Evolutionary conservation across 495 filamentous ascomycete species (phyloP).

Genomic region (Barbatosphaeria neglecta): DNA sequence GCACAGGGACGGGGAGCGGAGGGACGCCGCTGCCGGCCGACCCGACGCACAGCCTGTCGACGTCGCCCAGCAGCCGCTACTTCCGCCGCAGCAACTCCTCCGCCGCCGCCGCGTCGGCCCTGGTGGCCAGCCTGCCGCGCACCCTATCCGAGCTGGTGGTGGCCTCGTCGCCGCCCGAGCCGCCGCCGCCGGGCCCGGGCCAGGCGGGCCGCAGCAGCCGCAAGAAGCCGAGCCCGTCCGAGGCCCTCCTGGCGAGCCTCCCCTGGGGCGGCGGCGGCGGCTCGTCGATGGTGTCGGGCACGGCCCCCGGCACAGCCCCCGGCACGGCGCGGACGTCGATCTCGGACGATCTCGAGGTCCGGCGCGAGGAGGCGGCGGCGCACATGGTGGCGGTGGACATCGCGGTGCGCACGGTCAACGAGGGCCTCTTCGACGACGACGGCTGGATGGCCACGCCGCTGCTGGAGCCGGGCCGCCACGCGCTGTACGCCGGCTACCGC

Average conservation of each 20-base stretch:
- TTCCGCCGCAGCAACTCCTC: slow-evolving; percentile 44
- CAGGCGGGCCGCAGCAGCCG: too few species aligned
- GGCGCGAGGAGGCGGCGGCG: slow-evolving; percentile 27
- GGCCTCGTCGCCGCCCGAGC: slow-evolving; percentile 60
- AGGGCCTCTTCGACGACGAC: slow-evolving; percentile 66
- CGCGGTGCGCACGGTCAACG: slow-evolving; percentile 59
- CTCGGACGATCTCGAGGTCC: slow-evolving; percentile 33
- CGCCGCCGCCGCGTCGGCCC: slow-evolving; percentile 47
- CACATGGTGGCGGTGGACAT: slow-evolving; percentile 39
- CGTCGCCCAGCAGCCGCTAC: slow-evolving; percentile 53
- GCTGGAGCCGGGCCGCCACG: slow-evolving; percentile 49
- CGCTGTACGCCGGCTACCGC: slow-evolving; percentile 59
- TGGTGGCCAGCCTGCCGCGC: slow-evolving; percentile 61
- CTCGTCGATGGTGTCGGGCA: too few species aligned
- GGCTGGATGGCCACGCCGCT: slow-evolving; percentile 56
- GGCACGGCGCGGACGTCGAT: slow-evolving; percentile 31
- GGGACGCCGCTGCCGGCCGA: slow-evolving; percentile 36
- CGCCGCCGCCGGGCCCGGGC: slow-evolving; percentile 31
- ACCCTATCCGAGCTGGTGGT: slow-evolving; percentile 58
- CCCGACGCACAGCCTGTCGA: slow-evolving; percentile 51
- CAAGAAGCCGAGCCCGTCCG: slow-evolving; percentile 56
- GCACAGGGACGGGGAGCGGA: too few species aligned
- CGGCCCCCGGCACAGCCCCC: too few species aligned
- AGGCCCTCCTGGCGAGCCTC: slow-evolving; percentile 51
- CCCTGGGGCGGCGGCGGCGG: slow-evolving; percentile 55